Evolutionary conservation across 2,329 filamentous ascomycete genomes (phyloP).

Genomic region (Exophiala mesophila): DNA sequence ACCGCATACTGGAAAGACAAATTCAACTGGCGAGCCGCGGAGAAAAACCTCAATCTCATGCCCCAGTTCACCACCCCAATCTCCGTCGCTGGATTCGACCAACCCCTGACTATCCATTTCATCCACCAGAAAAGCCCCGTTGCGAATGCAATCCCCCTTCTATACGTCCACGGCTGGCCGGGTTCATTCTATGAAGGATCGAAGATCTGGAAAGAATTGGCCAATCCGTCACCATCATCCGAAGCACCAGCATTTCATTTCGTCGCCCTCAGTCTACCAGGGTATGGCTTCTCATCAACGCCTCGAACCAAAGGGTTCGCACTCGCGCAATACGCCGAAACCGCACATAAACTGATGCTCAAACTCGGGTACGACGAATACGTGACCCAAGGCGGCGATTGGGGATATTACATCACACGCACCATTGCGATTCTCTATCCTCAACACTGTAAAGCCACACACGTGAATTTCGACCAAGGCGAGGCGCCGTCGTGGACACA

Average conservation of each 20-base stretch:
- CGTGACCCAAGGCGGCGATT: background rate
- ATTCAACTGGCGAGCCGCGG: slow-evolving; percentile 58
- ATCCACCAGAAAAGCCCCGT: slow-evolving; percentile 17
- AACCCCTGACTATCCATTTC: slow-evolving; percentile 46
- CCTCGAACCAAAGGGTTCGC: slow-evolving; percentile 49
- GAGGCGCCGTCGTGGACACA: background rate
- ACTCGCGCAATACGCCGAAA: slow-evolving; percentile 52
- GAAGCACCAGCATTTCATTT: slow-evolving; percentile 45
- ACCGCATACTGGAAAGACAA: slow-evolving; percentile 33
- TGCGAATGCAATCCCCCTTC: slow-evolving; percentile 32
- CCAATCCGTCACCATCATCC: slow-evolving; percentile 28
- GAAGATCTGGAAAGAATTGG: slow-evolving; percentile 53
- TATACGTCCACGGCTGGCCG: slow-evolving; percentile 36
- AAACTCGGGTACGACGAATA: slow-evolving; percentile 14
- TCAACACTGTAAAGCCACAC: slow-evolving; percentile 10
- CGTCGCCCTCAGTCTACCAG: slow-evolving; percentile 45
- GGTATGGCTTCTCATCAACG: background rate
- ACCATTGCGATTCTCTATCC: background rate
- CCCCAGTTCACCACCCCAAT: slow-evolving; percentile 50
- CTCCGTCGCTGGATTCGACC: slow-evolving; percentile 59
- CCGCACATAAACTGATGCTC: slow-evolving; percentile 16
- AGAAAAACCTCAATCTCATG: slow-evolving; percentile 54
- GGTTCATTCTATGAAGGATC: slow-evolving; percentile 43
- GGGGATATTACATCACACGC: background rate
- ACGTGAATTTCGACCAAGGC: background rate